Base-by-base conservation (phyloP, 2,329 filamentous ascomycete genomes). In the Pseudogymnoascus sp. region DNA sequence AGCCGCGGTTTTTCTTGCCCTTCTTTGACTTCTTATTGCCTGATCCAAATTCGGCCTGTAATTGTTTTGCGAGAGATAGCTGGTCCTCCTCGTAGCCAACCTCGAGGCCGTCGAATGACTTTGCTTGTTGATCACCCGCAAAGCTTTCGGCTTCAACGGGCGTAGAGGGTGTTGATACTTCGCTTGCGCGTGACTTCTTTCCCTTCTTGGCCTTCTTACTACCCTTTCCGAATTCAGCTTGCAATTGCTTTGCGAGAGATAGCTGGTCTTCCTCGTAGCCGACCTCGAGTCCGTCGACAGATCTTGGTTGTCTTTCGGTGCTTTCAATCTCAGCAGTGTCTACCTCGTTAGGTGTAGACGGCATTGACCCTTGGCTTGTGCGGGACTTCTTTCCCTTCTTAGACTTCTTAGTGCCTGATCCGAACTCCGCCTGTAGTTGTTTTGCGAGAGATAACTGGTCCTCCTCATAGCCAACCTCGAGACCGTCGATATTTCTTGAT, bases 21-120 rank as follows among this genome's bases (percentile, higher is more conserved):
- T 70, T 71, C 61, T 71, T 71, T 50, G 69, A 70, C 63, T 77
- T 79, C 70, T 78, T 78, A 7, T 68, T 68, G 63, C 74, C 74
- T n/a, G 38, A 25, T 35, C 33, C 33, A 53, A 30, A 37, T 25
- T 28, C 43, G 9, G 39, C 37, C 7, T 41, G 43, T 11, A 58
- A 18, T 12, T 60, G 38, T 33, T 58, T 33, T 33, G 39, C 59
- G 12, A 53, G 39, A 53, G 39, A 12, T 25, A 53, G 11, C n/a
- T 36, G 43, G 43, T 41, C 30, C 37, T 39, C 59, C 14, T 47
- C 36, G 35, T 39, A 18, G 65, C 66, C 15, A 62, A 65, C 59
- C 47, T 50, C 18, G 57, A 64, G 2, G 60, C 60, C 41, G 15
- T 59, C 50, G 57, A 62, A 47, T 18, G 28, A 15, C 67, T 37